Percentiles rank a stretch among this genome's conserved stretches.
Conservation (phyloP, 2,329 filamentous ascomycete genomes). For the Coniochaeta pulveracea region DNA sequence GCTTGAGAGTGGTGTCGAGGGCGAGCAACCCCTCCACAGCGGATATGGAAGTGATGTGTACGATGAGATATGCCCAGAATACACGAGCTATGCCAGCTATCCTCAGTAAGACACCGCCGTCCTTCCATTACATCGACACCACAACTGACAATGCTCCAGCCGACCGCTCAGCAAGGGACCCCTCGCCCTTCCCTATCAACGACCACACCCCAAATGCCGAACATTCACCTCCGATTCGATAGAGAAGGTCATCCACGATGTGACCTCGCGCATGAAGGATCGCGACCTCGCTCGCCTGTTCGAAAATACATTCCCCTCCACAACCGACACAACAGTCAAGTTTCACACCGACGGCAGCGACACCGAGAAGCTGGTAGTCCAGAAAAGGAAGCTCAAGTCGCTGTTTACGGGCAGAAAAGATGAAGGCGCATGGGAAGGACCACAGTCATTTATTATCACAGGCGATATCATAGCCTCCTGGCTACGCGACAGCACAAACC, state of each 20-base stretch:
- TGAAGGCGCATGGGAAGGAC: constrained; percentile 63
- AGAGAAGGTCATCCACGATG: constrained; percentile 74
- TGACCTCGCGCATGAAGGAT: constrained; percentile 70
- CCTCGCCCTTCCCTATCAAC: constrained; percentile 72
- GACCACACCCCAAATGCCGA: constrained; percentile 69
- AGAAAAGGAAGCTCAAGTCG: constrained; percentile 10
- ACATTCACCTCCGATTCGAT: constrained; percentile 83
- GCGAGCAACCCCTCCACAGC: constrained; percentile 18
- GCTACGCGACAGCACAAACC: constrained; percentile 85
- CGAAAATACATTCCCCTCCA: constrained; percentile 90
- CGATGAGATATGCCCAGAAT: constrained; percentile 49
- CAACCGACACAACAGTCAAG: constrained; percentile 77
- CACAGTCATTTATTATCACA: constrained; percentile 86
- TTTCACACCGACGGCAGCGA: constrained; percentile 64
- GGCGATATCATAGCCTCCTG: constrained; percentile 90
- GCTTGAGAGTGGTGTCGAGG: constrained; percentile 4
- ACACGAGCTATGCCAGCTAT: constrained; percentile 45
- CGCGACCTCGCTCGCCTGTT: constrained; percentile 86
- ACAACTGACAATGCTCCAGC: constrained; percentile 30
- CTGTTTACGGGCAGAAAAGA: constrained; percentile 18
- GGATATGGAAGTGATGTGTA: no score
- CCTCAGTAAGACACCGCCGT: constrained; percentile 35
- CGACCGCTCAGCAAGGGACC: constrained; percentile 70
- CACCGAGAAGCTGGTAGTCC: constrained; percentile 6
- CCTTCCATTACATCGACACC: background rate